phyloP scores from a whole-genome alignment of 192 early-diverging fungal genomes.

The Entomortierella parvispora region DNA sequence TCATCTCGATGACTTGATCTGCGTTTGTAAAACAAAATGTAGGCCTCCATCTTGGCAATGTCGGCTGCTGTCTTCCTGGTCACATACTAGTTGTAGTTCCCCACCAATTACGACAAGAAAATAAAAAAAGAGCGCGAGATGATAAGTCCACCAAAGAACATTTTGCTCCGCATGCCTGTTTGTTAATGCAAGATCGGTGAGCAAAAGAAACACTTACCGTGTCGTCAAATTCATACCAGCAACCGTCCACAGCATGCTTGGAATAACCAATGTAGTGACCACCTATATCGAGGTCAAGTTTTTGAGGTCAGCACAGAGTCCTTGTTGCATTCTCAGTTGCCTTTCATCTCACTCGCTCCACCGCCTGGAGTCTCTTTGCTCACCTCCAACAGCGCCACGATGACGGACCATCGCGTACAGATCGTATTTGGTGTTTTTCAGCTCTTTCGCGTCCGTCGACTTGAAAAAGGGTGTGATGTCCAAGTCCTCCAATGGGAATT shows the following conservation, averaged over 20 bases:
- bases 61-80: slow-evolving; percentile 48
- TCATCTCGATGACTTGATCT: slow-evolving; percentile 35
- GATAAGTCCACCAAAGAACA: not conserved
- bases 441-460: slow-evolving; percentile 26
- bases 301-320: too few species aligned
- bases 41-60: slow-evolving; percentile 54
- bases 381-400: slow-evolving; percentile 53
- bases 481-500: slow-evolving; percentile 56
- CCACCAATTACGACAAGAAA: too few species aligned
- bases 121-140: too few species aligned
- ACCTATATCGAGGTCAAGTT: slow-evolving; percentile 13
- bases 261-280: slow-evolving; percentile 56
- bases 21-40: slow-evolving; percentile 50
- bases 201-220: slow-evolving; percentile 31
- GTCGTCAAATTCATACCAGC: slow-evolving; percentile 59
- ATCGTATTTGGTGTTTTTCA: slow-evolving; percentile 45
- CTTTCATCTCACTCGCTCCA: too few species aligned
- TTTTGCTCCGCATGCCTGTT: too few species aligned
- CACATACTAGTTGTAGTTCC: slow-evolving; percentile 29
- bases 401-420: slow-evolving; percentile 54
- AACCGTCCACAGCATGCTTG: slow-evolving; percentile 41
- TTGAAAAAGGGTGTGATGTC: slow-evolving; percentile 56
- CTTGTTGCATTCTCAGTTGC: too few species aligned
- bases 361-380: not conserved
- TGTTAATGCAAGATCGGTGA: too few species aligned